phyloP scores from a whole-genome alignment of 768 basidiomycete genomes.

The Ephemerocybe angulata region DNA sequence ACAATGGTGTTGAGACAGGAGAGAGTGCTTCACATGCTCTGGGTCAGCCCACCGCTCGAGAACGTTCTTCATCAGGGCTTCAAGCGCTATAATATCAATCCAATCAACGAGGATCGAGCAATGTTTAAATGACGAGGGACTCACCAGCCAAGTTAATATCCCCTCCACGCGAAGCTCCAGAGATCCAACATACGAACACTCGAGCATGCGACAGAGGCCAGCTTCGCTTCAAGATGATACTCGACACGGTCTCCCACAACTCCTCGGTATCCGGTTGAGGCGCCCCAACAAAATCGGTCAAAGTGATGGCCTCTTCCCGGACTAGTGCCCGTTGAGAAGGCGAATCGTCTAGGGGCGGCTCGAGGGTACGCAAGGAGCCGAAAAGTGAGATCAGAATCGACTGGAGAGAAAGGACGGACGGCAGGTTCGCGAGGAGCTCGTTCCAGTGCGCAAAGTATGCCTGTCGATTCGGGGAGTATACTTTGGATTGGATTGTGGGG shows the following conservation, averaged over 20 bases:
- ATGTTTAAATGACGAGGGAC: neutral
- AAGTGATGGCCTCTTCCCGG: constrained; percentile 51
- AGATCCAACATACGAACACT: constrained; percentile 70
- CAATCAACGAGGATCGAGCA: neutral
- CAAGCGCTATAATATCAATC: constrained; percentile 35
- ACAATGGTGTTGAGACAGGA: constrained; percentile 76
- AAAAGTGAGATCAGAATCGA: constrained; percentile 60
- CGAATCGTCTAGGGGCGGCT: constrained; percentile 25
- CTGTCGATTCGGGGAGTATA: constrained; percentile 22
- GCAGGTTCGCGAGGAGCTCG: constrained; percentile 40
- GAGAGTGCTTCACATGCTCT: constrained; percentile 77
- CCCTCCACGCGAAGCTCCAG: constrained; percentile 30
- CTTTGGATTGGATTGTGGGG: constrained; percentile 40
- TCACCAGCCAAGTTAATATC: constrained; percentile 30
- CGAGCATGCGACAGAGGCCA: constrained; percentile 61
- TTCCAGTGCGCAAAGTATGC: constrained; percentile 52
- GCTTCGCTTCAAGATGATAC: constrained; percentile 49
- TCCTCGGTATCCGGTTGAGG: constrained; percentile 41
- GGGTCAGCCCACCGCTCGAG: constrained; percentile 70
- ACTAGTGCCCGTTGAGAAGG: constrained; percentile 37
- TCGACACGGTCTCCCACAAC: constrained; percentile 47
- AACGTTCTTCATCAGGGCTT: constrained; percentile 42
- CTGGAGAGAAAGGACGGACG: constrained; percentile 51
- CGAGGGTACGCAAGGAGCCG: constrained; percentile 38
- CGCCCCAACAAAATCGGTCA: constrained; percentile 52